phyloP scores from a whole-genome alignment of 2,329 filamentous ascomycete genomes.

The Microcyclosporella mali region DNA sequence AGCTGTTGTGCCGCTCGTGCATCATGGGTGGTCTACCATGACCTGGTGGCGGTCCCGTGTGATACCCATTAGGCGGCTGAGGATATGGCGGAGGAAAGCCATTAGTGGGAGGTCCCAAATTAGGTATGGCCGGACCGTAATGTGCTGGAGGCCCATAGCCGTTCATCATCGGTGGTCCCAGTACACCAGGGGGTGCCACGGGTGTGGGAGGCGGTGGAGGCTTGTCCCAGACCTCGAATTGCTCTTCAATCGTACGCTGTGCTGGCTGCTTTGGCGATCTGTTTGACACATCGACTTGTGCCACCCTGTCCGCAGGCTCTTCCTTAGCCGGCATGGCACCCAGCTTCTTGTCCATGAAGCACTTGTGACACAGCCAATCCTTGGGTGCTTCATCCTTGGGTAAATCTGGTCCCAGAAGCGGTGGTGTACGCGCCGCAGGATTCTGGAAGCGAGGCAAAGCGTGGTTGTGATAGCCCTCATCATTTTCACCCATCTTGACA shows the following conservation, averaged over 20 bases:
- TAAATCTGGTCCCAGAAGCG: conserved; percentile 5
- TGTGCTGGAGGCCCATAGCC: conserved; percentile 11
- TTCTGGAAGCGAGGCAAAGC: conserved; percentile 22
- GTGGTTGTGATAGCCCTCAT: conserved; percentile 23
- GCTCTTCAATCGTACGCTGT: conserved; percentile 18
- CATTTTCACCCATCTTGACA: conserved; percentile 9
- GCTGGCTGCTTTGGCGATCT: conserved; percentile 7
- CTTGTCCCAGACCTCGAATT: conserved; percentile 26
- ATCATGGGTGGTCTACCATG: conserved; percentile 10
- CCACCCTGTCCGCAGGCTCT: conserved; percentile 18
- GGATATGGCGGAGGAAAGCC: conserved; percentile 22
- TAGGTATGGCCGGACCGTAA: conserved; percentile 1
- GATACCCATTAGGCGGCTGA: conserved; percentile 23
- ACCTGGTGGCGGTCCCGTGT: conserved; percentile 8
- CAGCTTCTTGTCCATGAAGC: conserved; percentile 42
- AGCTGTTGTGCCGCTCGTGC: conserved; percentile 23
- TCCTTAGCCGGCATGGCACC: conserved; percentile 33
- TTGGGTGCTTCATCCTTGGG: conserved; percentile 9
- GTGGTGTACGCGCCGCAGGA: conserved; percentile 12
- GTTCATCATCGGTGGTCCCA: conserved; percentile 10
- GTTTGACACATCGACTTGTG: neutral
- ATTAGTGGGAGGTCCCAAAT: conserved; percentile 14
- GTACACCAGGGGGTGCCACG: conserved; percentile 5
- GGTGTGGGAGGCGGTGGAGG: conserved; percentile 16
- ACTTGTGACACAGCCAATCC: conserved; percentile 44